Percentiles rank a stretch among this genome's conserved stretches.
Conservation (phyloP, 2,329 filamentous ascomycete genomes). For the Podosphaera leucotricha region DNA sequence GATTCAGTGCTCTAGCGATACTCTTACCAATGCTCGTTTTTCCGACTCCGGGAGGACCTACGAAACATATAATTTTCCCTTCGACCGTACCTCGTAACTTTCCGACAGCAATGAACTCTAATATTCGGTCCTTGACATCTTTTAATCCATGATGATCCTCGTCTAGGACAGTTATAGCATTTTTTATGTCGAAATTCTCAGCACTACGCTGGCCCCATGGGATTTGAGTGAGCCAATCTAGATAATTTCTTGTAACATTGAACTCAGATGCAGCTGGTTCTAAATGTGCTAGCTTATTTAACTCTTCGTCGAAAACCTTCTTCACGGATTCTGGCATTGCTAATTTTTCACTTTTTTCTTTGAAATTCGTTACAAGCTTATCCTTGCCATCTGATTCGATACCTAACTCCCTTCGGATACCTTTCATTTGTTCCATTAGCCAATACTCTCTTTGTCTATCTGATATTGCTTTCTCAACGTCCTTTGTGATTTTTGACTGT, state of each 20-base stretch:
- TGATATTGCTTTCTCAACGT: conserved; percentile 91
- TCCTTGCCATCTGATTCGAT: conserved; percentile 97
- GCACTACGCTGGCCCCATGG: conserved; percentile 91
- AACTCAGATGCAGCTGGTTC: conserved; percentile 91
- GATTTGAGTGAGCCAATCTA: conserved; percentile 84
- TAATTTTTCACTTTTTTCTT: conserved; percentile 76
- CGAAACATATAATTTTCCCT: conserved; percentile 67
- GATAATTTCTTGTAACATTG: conserved; percentile 74
- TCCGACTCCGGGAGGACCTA: conserved; percentile 80
- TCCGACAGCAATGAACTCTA: conserved; percentile 92
- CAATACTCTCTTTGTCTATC: conserved; percentile 96
- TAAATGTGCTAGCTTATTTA: conserved; percentile 82
- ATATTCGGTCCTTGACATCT: conserved; percentile 84
- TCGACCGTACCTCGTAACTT: conserved; percentile 86
- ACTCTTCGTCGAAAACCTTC: conserved; percentile 75
- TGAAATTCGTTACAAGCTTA: conserved; percentile 92
- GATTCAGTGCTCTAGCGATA: conserved; percentile 70
- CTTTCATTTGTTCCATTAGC: conserved; percentile 99
- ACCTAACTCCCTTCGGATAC: conserved; percentile 80
- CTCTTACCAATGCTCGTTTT: conserved; percentile 93
- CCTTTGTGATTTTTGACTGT: conserved; percentile 91
- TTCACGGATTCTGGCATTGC: conserved; percentile 93
- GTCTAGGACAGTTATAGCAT: conserved; percentile 73
- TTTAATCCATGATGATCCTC: conserved; percentile 92
- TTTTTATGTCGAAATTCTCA: conserved; percentile 52